Percentiles rank a stretch among this genome's conserved stretches.
These are phyloP conservation scores for Penicillium arizonense DNA, from an alignment of 495 filamentous ascomycete species.

Conservation along the genomic window DNA sequence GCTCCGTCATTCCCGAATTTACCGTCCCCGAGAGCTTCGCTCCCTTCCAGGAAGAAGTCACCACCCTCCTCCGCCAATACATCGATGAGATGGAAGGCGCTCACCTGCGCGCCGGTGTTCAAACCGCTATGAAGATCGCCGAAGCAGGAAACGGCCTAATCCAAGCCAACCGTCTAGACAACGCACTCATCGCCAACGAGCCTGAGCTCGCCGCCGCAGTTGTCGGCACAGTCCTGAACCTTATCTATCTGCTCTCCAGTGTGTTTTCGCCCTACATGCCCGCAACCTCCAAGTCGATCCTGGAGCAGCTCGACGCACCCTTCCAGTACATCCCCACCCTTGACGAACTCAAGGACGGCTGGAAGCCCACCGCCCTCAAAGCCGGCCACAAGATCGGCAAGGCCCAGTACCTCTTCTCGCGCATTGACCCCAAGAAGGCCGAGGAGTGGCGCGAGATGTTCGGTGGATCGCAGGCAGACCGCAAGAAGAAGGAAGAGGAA, in stretches of 20 bases:
- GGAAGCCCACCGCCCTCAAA: conserved; percentile 59
- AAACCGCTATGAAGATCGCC: conserved; percentile 68
- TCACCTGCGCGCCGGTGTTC: conserved; percentile 70
- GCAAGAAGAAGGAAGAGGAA: conserved; percentile 64
- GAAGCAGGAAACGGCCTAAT: conserved; percentile 77
- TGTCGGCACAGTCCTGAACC: conserved; percentile 77
- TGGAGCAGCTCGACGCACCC: conserved; percentile 66
- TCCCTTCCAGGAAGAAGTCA: conserved; percentile 54
- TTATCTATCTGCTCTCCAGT: conserved; percentile 75
- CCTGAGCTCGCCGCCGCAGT: conserved; percentile 74
- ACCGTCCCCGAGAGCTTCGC: conserved; percentile 43
- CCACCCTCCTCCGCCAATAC: conserved; percentile 63
- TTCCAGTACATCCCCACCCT: conserved; percentile 62
- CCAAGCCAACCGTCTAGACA: conserved; percentile 80
- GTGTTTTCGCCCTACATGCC: conserved; percentile 84
- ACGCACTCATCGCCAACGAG: conserved; percentile 68
- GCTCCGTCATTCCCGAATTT: conserved; percentile 68
- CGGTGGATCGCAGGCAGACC: conserved; percentile 69
- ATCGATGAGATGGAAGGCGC: conserved; percentile 70
- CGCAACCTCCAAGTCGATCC: conserved; percentile 70
- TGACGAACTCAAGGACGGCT: conserved; percentile 47
- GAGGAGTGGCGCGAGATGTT: conserved; percentile 78
- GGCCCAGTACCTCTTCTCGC: conserved; percentile 78
- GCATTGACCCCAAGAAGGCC: conserved; percentile 78
- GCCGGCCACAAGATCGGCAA: conserved; percentile 80